These are phyloP conservation scores for Citrullus mucosospermus DNA, from an alignment of 306 rosid genomes.

Conservation along the genomic window DNA sequence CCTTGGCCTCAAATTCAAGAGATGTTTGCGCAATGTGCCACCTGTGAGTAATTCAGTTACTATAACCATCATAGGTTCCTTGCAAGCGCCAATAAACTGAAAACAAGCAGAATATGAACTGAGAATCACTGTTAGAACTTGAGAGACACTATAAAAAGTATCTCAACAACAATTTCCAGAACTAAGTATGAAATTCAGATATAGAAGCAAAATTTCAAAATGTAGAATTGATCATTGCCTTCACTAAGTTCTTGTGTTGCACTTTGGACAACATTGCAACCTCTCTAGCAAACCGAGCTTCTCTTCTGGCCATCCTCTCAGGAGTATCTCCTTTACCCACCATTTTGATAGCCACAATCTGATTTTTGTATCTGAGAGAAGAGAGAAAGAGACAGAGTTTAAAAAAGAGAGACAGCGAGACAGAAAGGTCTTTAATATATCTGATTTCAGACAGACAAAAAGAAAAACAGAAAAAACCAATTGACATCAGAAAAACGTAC, in stretches of 20 bases:
- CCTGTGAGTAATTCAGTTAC: conserved; percentile 87
- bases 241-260: conserved; percentile 83
- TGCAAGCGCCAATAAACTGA: conserved; percentile 96
- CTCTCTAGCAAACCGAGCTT: conserved; percentile 81
- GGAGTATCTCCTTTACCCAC: conserved; percentile 66
- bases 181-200: not conserved
- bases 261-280: conserved; percentile 86
- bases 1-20: conserved; percentile 60
- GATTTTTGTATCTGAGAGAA: conserved; percentile 57
- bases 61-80: conserved; percentile 90
- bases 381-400: conserved; percentile 12
- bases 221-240: conserved; percentile 24
- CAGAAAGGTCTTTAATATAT: not conserved
- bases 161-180: not conserved
- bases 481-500: conserved; percentile 46
- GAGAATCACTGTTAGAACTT: not conserved
- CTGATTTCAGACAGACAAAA: not conserved
- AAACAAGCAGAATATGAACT: not conserved
- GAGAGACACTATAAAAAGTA: not conserved
- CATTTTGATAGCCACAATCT: conserved; percentile 78
- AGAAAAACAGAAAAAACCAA: not conserved
- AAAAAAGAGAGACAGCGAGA: not conserved
- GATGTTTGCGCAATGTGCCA: conserved; percentile 76
- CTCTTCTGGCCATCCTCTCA: conserved; percentile 61
- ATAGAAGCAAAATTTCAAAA: not conserved